phyloP scores from a whole-genome alignment of 2,329 filamentous ascomycete species.

The Penicillium sp. region DNA sequence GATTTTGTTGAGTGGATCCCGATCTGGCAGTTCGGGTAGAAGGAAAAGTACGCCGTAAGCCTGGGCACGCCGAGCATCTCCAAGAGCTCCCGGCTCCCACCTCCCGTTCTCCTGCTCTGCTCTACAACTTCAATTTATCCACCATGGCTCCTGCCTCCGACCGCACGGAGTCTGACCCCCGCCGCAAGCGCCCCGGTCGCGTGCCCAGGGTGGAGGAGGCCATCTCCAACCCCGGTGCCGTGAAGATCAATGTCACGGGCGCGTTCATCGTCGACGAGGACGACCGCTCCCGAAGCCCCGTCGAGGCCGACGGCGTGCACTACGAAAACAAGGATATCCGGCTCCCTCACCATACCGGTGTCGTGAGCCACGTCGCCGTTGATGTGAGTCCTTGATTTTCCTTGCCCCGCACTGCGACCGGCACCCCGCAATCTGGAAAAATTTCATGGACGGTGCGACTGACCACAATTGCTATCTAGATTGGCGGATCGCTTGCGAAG shows the following conservation, averaged over 20 bases:
- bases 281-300: constrained; percentile 48
- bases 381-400: constrained; percentile 63
- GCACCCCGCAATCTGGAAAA: constrained; percentile 30
- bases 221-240: constrained; percentile 62
- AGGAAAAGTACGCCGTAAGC: constrained; percentile 49
- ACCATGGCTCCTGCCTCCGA: constrained; percentile 36
- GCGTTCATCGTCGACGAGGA: constrained; percentile 94
- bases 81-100: constrained; percentile 9
- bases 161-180: constrained; percentile 21
- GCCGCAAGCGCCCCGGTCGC: constrained; percentile 30
- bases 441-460: constrained; percentile 1
- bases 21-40: constrained; percentile 33
- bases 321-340: constrained; percentile 89
- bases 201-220: constrained; percentile 36
- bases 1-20: constrained; percentile 7
- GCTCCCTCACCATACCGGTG: constrained; percentile 90
- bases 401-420: constrained; percentile 24
- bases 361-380: constrained; percentile 94
- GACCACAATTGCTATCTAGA: constrained; percentile 53
- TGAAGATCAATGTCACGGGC: constrained; percentile 94
- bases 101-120: constrained; percentile 18
- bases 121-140: constrained; percentile 8
- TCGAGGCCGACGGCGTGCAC: constrained; percentile 57
- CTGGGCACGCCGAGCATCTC: constrained; percentile 36
- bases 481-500: constrained; percentile 92